These are phyloP conservation scores for Zopfia rhizophila DNA, from an alignment of 2,329 filamentous ascomycete species.

Conservation along the genomic window DNA sequence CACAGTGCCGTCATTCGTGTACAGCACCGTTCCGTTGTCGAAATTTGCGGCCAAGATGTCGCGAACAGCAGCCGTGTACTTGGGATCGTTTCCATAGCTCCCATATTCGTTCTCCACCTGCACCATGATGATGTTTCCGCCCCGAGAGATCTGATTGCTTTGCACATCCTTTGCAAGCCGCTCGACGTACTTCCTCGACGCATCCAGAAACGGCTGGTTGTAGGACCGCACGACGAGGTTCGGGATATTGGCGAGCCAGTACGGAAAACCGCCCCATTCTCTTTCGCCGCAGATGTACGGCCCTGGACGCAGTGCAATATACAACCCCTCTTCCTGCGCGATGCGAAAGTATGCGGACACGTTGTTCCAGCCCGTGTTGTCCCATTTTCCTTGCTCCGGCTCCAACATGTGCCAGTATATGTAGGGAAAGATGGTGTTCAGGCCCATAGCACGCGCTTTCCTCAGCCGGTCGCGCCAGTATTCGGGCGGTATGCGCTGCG, in stretches of 20 bases:
- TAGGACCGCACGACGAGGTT: conserved; percentile 56
- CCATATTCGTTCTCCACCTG: conserved; percentile 66
- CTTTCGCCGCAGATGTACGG: conserved; percentile 63
- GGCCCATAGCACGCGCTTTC: conserved; percentile 59
- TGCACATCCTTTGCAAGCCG: conserved; percentile 51
- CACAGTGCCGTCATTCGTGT: conserved; percentile 63
- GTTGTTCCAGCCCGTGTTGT: conserved; percentile 55
- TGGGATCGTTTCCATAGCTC: conserved; percentile 58
- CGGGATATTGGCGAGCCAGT: conserved; percentile 56
- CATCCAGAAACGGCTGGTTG: conserved; percentile 54
- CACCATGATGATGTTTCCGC: conserved; percentile 61
- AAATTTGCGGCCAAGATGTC: conserved; percentile 57
- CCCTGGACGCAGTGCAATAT: conserved; percentile 59
- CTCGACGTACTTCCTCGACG: conserved; percentile 52
- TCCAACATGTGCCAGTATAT: conserved; percentile 64
- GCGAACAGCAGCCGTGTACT: conserved; percentile 55
- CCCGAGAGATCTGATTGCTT: conserved; percentile 52
- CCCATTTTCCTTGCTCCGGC: conserved; percentile 54
- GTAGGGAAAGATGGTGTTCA: conserved; percentile 64
- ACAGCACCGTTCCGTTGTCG: conserved; percentile 56
- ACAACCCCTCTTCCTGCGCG: conserved; percentile 59
- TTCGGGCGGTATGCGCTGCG: conserved; percentile 59
- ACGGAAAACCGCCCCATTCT: conserved; percentile 62
- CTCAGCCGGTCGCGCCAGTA: conserved; percentile 60
- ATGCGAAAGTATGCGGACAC: conserved; percentile 60